Evolutionary conservation across 352 stramenopile genomes (phyloP), one percentile per base, ranked within the genome.

Genomic region (Pythium biforme): DNA sequence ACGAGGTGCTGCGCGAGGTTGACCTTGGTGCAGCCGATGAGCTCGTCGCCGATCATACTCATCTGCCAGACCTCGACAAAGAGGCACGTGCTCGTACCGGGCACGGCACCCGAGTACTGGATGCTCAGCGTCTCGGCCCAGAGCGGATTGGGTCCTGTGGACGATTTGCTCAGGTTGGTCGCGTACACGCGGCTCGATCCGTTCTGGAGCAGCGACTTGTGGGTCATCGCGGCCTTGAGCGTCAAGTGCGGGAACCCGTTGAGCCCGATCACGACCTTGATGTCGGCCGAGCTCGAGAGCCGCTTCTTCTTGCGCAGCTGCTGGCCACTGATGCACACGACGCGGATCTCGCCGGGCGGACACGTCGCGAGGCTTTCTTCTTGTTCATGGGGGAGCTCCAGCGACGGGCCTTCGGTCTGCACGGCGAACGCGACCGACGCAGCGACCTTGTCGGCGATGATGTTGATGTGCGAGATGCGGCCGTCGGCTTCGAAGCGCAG

Each of bases 401-500:
- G 75, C 55, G 70, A 85, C 10, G 79, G 74, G 0, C 86, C 83
- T 1, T 71, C 77, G 23, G 69, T 79, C 46, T 84, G 76, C 67
- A 81, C 74, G 4, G 74, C 81, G 62, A 95, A 95, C 26, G 83
- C 86, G 45, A 93, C 82, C 12, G 86, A 72, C 1, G 86, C 84
- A 5, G 86, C 81, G 10, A 81, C 88, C 58, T 92, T 88, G 66
- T 94, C 86, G n/a, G 76, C 86, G 19, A 93, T 73, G 70, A 94
- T 88, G 64, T 93, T 90, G 67, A 94, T 87, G 60, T 93, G 80
- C 47, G 80, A 91, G 53, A 94, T 85, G 27, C 83, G 80, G 11
- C 86, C 86, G 58, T 93, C 83, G 22, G 76, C 75, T 59, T 88
- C 81, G 52, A 94, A 93, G 5, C 83, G 83, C 27, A 94, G 69